These are phyloP conservation scores for Aureobasidium musti DNA, from an alignment of 2,329 filamentous ascomycete genomes.

Conservation along the genomic window DNA sequence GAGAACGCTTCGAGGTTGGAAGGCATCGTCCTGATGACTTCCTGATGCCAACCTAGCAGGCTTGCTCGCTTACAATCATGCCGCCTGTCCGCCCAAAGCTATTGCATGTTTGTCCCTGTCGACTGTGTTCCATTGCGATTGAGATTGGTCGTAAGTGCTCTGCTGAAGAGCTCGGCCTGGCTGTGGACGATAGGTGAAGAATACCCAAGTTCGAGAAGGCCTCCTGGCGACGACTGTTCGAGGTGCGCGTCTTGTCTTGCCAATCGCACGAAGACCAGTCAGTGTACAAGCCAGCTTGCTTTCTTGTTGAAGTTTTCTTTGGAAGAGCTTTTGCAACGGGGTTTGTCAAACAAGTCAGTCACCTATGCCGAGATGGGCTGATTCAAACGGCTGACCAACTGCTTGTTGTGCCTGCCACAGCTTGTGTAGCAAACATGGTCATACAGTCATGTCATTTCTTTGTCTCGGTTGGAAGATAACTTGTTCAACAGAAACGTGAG, in stretches of 20 bases:
- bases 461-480: no score
- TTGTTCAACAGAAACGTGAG: background rate
- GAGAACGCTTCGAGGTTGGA: background rate
- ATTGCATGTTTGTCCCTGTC: background rate
- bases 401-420: background rate
- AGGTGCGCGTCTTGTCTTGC: background rate
- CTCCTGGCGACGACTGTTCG: background rate
- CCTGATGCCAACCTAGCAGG: background rate
- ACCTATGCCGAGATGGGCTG: background rate
- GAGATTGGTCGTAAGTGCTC: background rate
- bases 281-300: background rate
- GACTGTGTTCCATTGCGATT: background rate
- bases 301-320: background rate
- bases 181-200: background rate
- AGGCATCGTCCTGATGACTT: background rate
- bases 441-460: background rate
- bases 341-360: background rate
- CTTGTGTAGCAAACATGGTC: background rate
- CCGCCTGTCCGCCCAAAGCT: background rate
- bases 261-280: background rate
- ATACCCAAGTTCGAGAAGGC: background rate
- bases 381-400: background rate
- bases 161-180: background rate
- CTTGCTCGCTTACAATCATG: background rate
- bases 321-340: background rate